A percentile compares a stretch with the other conserved stretches of the same genome.
Evolutionary conservation across 1,139 yeast genomes (phyloP).

Genomic region (Hyphopichia fennica): DNA sequence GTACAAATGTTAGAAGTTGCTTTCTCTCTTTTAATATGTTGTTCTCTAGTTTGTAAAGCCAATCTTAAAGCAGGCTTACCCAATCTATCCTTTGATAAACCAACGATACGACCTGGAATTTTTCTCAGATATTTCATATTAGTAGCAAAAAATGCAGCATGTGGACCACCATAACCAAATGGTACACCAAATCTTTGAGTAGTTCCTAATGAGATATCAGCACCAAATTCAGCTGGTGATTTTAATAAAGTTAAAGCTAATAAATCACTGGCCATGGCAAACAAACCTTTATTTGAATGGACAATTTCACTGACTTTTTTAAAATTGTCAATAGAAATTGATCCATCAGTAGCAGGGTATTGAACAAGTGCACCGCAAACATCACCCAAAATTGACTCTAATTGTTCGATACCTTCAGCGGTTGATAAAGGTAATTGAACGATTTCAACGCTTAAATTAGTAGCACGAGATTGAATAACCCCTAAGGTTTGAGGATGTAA

Average conservation of each 20-base stretch:
- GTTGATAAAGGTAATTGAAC: slow-evolving; percentile 57
- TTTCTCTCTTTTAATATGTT: slow-evolving; percentile 94
- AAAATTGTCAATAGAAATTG: slow-evolving; percentile 48
- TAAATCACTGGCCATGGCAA: slow-evolving; percentile 86
- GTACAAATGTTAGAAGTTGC: slow-evolving; percentile 98
- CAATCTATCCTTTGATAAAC: slow-evolving; percentile 86
- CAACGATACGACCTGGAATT: slow-evolving; percentile 95
- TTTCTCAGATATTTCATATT: slow-evolving; percentile 76
- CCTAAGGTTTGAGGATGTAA: slow-evolving; percentile 85
- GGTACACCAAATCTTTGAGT: slow-evolving; percentile 98
- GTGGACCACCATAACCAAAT: slow-evolving; percentile 98
- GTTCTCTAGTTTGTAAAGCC: slow-evolving; percentile 97
- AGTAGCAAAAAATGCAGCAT: slow-evolving; percentile 96
- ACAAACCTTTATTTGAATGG: slow-evolving; percentile 71
- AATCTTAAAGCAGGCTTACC: slow-evolving; percentile 87
- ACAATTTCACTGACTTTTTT: slow-evolving; percentile 58
- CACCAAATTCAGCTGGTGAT: slow-evolving; percentile 84
- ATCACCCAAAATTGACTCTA: slow-evolving; percentile 36
- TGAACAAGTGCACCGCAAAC: slow-evolving; percentile 85
- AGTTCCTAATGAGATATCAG: slow-evolving; percentile 90
- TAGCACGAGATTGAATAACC: slow-evolving; percentile 78
- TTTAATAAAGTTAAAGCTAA: slow-evolving; percentile 82
- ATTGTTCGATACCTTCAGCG: slow-evolving; percentile 41
- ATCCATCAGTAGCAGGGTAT: slow-evolving; percentile 89
- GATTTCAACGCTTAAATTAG: slow-evolving; percentile 68